Evolutionary conservation across 1,284 basidiomycete species (phyloP), one percentile per base, ranked within the genome.

Genomic region (Amylostereum chailletii): DNA sequence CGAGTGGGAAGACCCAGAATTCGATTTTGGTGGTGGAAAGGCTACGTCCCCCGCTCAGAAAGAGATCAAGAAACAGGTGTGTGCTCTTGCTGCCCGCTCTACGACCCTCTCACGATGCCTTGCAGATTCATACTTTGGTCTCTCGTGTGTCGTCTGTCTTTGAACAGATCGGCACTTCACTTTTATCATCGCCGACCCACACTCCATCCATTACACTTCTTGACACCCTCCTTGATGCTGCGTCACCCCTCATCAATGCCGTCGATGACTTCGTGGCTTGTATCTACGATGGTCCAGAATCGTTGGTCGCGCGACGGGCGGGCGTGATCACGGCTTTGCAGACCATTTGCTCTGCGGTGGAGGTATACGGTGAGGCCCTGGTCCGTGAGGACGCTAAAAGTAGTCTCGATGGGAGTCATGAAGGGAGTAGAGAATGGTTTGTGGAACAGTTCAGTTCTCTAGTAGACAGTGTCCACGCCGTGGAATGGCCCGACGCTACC

Each of bases 1-100:
- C 57, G 84, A 80, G 7, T 86, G 82, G 83, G 76, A 75, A 51
- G 85, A 86, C 54, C 65, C 86, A 8, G 83, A 79, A 2, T 62
- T 86, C 10, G 49, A 53, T 39, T 29, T 53, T 36, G 29, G 11
- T 31, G 42, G 27, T 6, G 7, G 68, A 19, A 19, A 57, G 1
- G 62, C 66, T 9, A 58, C 61, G 40, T 69, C 63, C 34, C 64
- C 81, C 60, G 62, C 65, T 34, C 48, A 59, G 3, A 57, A 63
- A 41, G 82, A 83, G 56, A 55, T 75, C 27, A 66, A 69, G 29
- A 72, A 75, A 57, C 76, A 76, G 68, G 81, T 82, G 49, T 29
- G 65, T 59, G 33, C 41, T 6, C n/a, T 27, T 30, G n/a, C 29
- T 31, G 4, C 5, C 27, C 5, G 11, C 10, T 10, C 4, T 19